phyloP scores from a whole-genome alignment of 345 rosid genomes.

The Populus euphratica region DNA sequence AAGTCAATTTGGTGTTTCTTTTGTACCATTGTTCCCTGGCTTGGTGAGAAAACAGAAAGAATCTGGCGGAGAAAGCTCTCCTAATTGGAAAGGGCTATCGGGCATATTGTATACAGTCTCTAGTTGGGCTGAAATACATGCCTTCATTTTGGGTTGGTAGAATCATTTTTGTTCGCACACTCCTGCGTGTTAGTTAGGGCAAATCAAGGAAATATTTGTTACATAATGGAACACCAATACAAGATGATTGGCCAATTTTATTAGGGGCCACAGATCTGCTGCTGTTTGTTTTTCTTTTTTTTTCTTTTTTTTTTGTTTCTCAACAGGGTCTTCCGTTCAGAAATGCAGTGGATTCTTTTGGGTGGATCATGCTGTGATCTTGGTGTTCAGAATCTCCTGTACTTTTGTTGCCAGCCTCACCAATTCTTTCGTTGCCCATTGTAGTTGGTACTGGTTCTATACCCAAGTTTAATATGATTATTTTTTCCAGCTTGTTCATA shows the following conservation, averaged over 20 bases:
- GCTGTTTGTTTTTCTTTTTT: too few species aligned
- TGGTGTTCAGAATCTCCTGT: slow-evolving; percentile 4
- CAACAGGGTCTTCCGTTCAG: slow-evolving; percentile 27
- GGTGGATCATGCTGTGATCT: slow-evolving; percentile 10
- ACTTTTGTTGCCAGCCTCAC: neutral
- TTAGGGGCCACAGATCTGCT: slow-evolving; percentile 35
- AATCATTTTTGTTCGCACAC: neutral
- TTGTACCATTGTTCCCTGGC: slow-evolving; percentile 67
- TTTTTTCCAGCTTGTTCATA: slow-evolving; percentile 19
- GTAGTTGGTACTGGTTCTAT: neutral
- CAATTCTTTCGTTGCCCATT: neutral
- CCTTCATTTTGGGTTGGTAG: slow-evolving; percentile 86
- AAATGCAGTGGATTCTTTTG: slow-evolving; percentile 7
- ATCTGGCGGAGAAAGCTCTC: slow-evolving; percentile 38
- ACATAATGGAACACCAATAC: slow-evolving; percentile 31
- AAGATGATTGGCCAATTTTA: slow-evolving; percentile 48
- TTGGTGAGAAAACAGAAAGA: slow-evolving; percentile 72
- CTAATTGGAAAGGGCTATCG: slow-evolving; percentile 60
- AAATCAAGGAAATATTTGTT: slow-evolving; percentile 25
- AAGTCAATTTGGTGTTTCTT: slow-evolving; percentile 77
- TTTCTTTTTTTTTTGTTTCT: neutral
- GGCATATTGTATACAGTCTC: slow-evolving; percentile 82
- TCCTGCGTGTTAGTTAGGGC: slow-evolving; percentile 35
- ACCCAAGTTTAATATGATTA: neutral
- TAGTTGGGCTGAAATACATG: slow-evolving; percentile 91